Base-by-base conservation (phyloP, 495 filamentous ascomycete species). In the Neurospora discreta region DNA sequence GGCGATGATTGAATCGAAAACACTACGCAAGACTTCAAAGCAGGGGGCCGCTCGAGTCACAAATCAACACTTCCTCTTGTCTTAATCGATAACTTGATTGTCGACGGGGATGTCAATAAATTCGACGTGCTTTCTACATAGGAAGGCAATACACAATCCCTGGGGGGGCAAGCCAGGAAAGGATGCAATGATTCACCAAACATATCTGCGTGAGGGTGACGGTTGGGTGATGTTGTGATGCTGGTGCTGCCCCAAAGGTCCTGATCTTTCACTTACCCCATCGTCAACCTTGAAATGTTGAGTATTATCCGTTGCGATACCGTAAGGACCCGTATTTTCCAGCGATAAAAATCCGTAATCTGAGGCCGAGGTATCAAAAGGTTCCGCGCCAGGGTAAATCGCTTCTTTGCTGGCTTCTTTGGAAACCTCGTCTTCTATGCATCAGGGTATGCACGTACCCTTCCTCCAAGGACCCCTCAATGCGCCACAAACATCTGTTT, bases 41-140 rank as follows among this genome's bases (percentile, higher is more conserved):
- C 78, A 81, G 75, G 75, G 69, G 79, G 77, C 79, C 79, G 78
- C 67, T 67, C 40, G 69, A 77, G 73, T 78, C 75, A 74, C 77
- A 79, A 76, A 46, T 44, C 75, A 60, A 74, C 69, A 71, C 73
- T 77, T 73, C 65, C 72, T 67, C 65, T 73, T 67, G 68, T 73
- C 70, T 60, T 70, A 68, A 65, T 15, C 46, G 26, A 65, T 65
- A 33, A 65, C 52, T 60, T 60, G 23, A 60, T 36, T 15, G 26
- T 33, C 52, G 52, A 65, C 52, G 26, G 52, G 52, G 26, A 65
- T 65, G 26, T 33, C 52, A 30, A 26, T 1, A 30, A 13, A 36
- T 26, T 33, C 33, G 52, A 33, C 15, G 26, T 65, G 5, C 52
- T 36, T 8, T 65, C 52, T 65, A 65, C 46, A 60, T n/a, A 60